Percentiles rank a stretch among this genome's conserved stretches.
Conservation (phyloP, 208 protist species). For the Leishmania arabica region DNA sequence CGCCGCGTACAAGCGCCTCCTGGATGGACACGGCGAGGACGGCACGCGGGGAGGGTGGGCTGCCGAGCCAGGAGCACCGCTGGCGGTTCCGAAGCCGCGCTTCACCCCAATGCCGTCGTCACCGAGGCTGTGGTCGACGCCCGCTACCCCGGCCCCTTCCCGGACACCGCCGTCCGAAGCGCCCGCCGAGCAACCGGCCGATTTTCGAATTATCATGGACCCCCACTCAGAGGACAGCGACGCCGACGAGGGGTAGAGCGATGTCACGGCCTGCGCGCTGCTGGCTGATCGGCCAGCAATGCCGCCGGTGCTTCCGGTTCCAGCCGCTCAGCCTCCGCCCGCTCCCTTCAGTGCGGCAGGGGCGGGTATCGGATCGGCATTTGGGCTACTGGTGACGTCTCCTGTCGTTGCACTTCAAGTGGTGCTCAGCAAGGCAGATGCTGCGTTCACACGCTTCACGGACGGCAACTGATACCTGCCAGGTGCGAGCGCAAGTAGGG, state of each 20-base stretch:
- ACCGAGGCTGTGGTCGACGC: neutral
- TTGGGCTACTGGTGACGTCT: neutral
- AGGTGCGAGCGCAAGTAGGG: neutral
- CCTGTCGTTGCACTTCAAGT: neutral
- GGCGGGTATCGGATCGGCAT: neutral
- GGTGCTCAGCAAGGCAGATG: neutral
- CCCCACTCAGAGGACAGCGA: conserved; percentile 18
- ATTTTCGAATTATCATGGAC: conserved; percentile 6
- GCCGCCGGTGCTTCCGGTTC: neutral
- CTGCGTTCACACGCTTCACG: neutral
- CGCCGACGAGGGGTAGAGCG: neutral
- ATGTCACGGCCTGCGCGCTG: neutral
- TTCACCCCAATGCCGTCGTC: conserved; percentile 14
- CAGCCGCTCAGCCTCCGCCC: neutral
- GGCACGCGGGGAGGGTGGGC: neutral
- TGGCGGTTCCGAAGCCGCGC: conserved; percentile 8
- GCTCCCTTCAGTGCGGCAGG: too few species aligned
- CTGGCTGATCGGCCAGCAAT: neutral
- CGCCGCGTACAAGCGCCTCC: conserved; percentile 31
- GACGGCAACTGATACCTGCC: neutral
- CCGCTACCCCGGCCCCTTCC: neutral
- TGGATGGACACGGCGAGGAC: neutral
- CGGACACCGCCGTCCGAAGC: conserved; percentile 1
- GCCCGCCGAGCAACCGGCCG: neutral
- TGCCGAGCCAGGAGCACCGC: neutral